Conservation (phyloP, 1,284 basidiomycete genomes). For the Heliocybe sulcata region DNA sequence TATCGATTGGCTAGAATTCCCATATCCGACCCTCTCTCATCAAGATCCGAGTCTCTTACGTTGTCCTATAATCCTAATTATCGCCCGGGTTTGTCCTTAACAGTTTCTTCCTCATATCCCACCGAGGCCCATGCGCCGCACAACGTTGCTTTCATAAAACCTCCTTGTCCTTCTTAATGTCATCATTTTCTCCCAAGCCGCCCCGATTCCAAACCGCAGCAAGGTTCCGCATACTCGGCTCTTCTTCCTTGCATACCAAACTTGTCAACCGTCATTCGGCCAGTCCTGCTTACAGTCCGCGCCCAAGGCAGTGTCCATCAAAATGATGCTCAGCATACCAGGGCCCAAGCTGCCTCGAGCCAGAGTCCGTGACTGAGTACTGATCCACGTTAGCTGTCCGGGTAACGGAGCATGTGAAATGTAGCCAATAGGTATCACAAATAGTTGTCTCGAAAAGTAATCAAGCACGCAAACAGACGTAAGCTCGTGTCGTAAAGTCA, state of each 20-base stretch:
- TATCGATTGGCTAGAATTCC: background rate
- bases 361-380: background rate
- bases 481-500: conserved; percentile 4
- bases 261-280: background rate
- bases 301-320: background rate
- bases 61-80: background rate
- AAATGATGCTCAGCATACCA: background rate
- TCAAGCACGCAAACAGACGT: background rate
- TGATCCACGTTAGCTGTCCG: background rate
- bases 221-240: conserved; percentile 1
- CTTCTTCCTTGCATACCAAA: background rate
- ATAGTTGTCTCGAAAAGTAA: background rate
- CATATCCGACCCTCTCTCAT: background rate
- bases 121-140: conserved; percentile 9
- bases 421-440: background rate
- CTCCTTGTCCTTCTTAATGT: conserved; percentile 11
- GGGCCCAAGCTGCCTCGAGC: background rate
- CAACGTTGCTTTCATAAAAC: conserved; percentile 23
- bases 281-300: background rate
- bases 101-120: conserved; percentile 6
- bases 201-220: background rate
- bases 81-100: background rate
- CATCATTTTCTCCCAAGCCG: background rate
- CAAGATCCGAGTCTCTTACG: conserved; percentile 2
- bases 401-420: background rate